Base-by-base conservation (phyloP, 2,329 filamentous ascomycete genomes). In the Ophiostoma montium region DNA sequence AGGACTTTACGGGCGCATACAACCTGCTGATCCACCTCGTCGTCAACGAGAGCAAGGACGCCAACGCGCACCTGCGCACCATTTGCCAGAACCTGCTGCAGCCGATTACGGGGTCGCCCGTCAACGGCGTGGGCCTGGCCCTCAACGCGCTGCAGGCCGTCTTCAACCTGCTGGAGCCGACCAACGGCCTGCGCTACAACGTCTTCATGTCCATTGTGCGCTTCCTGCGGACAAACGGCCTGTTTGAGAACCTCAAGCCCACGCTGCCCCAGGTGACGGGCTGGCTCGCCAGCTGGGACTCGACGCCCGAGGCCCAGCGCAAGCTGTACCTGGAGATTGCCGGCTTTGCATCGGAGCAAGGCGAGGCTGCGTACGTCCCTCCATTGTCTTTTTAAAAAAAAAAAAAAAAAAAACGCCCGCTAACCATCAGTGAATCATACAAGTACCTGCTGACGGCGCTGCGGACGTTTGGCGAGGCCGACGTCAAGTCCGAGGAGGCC, bases 21-120 rank as follows among this genome's bases (percentile, higher is more conserved):
- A 96, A 98, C 71, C 83, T 96, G 59, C 82, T 98, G 65, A 82
- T 96, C 62, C 86, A 95, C 72, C 82, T 98, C 53, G 80, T 94
- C 57, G 76, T 87, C 60, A 55, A 53, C 51, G 86, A 94, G 69
- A 86, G 88, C 52, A 79, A 84, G 59, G 86, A 89, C 59, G 78
- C 84, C 57, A 83, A 87, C 67, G 86, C 84, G 68, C 84, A 92
- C 71, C 81, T 98, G 57, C 84, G 86, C 52, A 77, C 78, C 59
- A 82, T 98, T 61, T 96, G 92, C 78, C 75, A 81, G 61, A 90
- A 94, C 70, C 85, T 98, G 62, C 79, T 80, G 57, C 84, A 86
- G 65, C 90, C 92, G 55, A 80, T 96, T 63, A 79, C 82, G 54
- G 86, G 85, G 54, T 94, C 90, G 46, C 85, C 88, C 48, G 72